Base-by-base conservation (phyloP, 208 protist species). In the Trypanosoma conorhini region DNA sequence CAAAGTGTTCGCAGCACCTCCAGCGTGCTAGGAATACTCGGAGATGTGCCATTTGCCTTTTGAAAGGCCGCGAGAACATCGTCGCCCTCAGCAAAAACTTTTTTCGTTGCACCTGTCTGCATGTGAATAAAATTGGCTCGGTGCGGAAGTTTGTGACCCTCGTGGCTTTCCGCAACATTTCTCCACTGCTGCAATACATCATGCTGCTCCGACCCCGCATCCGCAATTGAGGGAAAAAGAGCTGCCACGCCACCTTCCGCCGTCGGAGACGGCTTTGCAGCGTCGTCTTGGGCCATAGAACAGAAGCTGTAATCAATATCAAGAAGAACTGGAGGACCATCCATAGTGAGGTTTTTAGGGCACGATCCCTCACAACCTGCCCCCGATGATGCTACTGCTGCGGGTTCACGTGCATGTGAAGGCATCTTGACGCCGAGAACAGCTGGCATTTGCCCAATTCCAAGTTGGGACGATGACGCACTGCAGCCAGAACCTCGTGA, bases 1-100 rank as follows among this genome's bases (percentile, higher is more conserved):
- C 82, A 79, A 40, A 88, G 57, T 52, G 57, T 79, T 55, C 82
- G 80, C 60, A 95, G 77, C 13, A 76, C 76, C 60, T 95, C 89
- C n/a, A 95, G 79, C 62, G 80, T 94, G 64, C 81, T 89, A 8
- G 88, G 88, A 24, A 66, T 63, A 46, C 42, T 35, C 13, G 21
- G 21, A 30, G 21, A 48, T 31, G 13, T 10, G 19, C 46, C 58
- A 13, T 40, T 56, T 26, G 33, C 62, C 50, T 66, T 70, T 52
- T 76, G 72, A 60, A 67, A 76, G 38, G 57, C 72, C 1, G 35
- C 33, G 19, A 76, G 38, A 35, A 66, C 50, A 51, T 76, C 72
- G 44, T 46, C 22, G 12, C 61, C 33, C 15, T 58, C 58, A 56
- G 13, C 24, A 26, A 46, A 22, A 26, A 19, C 51, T 42, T 76